Percentiles rank a stretch among this genome's conserved stretches.
phyloP scores from a whole-genome alignment of 805 yeast genomes.

The Ogataea wickerhamii region DNA sequence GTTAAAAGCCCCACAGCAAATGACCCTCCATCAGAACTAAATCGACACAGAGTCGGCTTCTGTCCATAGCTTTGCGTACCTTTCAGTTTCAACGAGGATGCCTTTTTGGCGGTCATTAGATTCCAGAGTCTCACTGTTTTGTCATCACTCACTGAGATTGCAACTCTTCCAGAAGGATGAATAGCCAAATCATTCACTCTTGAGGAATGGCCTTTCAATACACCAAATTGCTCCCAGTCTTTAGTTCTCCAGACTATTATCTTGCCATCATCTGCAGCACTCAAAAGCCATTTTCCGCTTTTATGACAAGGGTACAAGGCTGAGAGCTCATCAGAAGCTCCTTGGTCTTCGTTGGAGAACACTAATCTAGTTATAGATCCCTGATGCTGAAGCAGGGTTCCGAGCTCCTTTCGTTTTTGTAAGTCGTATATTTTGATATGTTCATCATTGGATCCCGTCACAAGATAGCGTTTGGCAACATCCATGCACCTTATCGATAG shows the following conservation, averaged over 20 bases:
- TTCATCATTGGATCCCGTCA: slow-evolving; percentile 94
- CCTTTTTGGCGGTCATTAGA: slow-evolving; percentile 93
- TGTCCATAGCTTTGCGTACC: slow-evolving; percentile 66
- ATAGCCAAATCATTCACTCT: slow-evolving; percentile 80
- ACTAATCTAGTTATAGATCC: slow-evolving; percentile 80
- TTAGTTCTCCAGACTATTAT: slow-evolving; percentile 91
- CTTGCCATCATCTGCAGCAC: slow-evolving; percentile 89
- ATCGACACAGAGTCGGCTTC: slow-evolving; percentile 26
- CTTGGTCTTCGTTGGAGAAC: slow-evolving; percentile 54
- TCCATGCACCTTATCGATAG: slow-evolving; percentile 84
- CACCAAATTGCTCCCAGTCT: slow-evolving; percentile 93
- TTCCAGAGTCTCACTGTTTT: slow-evolving; percentile 88
- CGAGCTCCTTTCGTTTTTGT: slow-evolving; percentile 90
- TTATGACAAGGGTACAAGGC: slow-evolving; percentile 29
- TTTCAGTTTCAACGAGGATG: slow-evolving; percentile 72
- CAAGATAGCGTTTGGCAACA: slow-evolving; percentile 76
- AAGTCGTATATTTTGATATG: slow-evolving; percentile 91
- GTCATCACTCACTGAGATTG: slow-evolving; percentile 85
- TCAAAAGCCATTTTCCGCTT: slow-evolving; percentile 83
- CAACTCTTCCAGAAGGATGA: slow-evolving; percentile 87
- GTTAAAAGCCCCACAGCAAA: slow-evolving; percentile 74
- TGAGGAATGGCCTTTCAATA: slow-evolving; percentile 85
- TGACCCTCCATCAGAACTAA: slow-evolving; percentile 56
- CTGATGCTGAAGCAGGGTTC: slow-evolving; percentile 79
- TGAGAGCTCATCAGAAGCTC: slow-evolving; percentile 10